These are phyloP conservation scores for Saccharomyces mikatae DNA, from an alignment of 805 yeast genomes.

Conservation along the genomic window DNA sequence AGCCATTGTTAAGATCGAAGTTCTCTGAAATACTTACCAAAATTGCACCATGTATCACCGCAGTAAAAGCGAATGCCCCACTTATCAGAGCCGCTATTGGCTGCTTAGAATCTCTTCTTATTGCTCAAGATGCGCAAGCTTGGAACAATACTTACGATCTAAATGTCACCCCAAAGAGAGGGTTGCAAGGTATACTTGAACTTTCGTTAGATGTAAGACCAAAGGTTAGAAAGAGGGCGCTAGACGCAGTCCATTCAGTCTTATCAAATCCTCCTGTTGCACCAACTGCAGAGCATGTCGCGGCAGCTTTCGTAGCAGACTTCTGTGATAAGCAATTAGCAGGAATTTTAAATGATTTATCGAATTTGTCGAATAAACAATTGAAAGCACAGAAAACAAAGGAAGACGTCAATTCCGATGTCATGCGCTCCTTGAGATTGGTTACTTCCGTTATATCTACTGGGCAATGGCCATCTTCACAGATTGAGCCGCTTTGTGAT, in stretches of 20 bases:
- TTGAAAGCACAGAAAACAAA: conserved; percentile 26
- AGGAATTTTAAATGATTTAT: conserved; percentile 35
- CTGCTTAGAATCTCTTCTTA: conserved; percentile 66
- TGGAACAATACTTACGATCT: conserved; percentile 56
- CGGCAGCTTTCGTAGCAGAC: conserved; percentile 61
- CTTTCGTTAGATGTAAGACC: conserved; percentile 84
- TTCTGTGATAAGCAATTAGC: conserved; percentile 51
- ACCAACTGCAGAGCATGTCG: conserved; percentile 72
- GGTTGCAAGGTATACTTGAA: conserved; percentile 67
- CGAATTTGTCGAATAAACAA: conserved; percentile 31
- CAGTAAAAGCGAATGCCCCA: conserved; percentile 66
- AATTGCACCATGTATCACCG: conserved; percentile 72
- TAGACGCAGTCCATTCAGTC: conserved; percentile 69
- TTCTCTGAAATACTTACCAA: conserved; percentile 71
- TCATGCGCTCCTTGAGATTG: conserved; percentile 73
- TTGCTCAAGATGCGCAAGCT: conserved; percentile 70
- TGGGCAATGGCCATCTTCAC: conserved; percentile 72
- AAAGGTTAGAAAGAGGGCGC: conserved; percentile 90
- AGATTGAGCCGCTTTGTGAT: conserved; percentile 68
- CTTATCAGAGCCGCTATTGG: conserved; percentile 78
- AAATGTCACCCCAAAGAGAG: conserved; percentile 65
- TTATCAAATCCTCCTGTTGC: conserved; percentile 63
- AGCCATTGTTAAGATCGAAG: conserved; percentile 58
- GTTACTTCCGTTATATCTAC: conserved; percentile 62
- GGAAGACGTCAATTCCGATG: conserved; percentile 46